These are phyloP conservation scores for Crotalaria pallida DNA, from an alignment of 306 rosid genomes.

Conservation along the genomic window DNA sequence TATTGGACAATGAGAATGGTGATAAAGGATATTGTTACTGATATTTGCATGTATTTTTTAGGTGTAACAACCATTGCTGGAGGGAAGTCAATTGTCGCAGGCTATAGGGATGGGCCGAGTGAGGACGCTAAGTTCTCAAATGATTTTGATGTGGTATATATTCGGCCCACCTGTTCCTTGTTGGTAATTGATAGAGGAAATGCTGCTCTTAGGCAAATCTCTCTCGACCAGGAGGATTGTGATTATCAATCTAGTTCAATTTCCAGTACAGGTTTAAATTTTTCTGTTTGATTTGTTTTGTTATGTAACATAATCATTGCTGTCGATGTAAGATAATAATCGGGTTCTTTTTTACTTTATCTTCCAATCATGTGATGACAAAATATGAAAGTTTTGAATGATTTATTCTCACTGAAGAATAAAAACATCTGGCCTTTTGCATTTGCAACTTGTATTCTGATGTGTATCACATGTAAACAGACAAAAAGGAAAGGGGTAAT, in stretches of 20 bases:
- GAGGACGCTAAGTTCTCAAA: slow-evolving; percentile 97
- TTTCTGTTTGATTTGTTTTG: background rate
- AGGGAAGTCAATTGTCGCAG: slow-evolving; percentile 87
- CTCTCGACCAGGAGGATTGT: slow-evolving; percentile 86
- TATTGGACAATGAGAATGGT: background rate
- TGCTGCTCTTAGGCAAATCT: slow-evolving; percentile 90
- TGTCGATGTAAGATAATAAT: background rate
- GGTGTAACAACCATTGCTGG: slow-evolving; percentile 99
- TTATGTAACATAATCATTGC: background rate
- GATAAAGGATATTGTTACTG: slow-evolving; percentile 5
- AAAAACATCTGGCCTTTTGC: background rate
- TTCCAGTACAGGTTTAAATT: slow-evolving; percentile 68
- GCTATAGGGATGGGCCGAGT: slow-evolving; percentile 95
- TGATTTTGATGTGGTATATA: slow-evolving; percentile 85
- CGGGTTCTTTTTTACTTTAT: slow-evolving; percentile 3
- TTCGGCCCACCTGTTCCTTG: slow-evolving; percentile 82
- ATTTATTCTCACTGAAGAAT: background rate
- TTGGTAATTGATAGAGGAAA: slow-evolving; percentile 96
- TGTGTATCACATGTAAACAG: background rate
- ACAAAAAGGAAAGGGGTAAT: background rate
- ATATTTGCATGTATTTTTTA: slow-evolving; percentile 26
- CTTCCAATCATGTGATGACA: background rate
- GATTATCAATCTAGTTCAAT: slow-evolving; percentile 71
- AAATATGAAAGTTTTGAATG: background rate
- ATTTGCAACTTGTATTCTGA: background rate